Evolutionary conservation across 1,284 basidiomycete species (phyloP).

Genomic region (Exobasidium rhododendri): DNA sequence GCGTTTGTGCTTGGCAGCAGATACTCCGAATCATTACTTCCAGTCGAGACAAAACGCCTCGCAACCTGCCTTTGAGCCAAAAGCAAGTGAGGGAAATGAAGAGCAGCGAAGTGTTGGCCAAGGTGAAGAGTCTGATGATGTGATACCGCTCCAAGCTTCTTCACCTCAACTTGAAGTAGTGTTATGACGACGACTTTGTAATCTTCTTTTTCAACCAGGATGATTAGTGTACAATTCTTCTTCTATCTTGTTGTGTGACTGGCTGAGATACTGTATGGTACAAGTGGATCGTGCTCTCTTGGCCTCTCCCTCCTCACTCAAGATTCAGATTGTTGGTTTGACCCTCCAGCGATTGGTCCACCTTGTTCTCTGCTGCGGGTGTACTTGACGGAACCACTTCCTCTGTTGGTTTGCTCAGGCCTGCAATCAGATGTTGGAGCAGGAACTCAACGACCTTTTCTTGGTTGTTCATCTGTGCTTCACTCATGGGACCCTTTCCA

Average conservation of each 20-base stretch:
- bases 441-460: slow-evolving; percentile 48
- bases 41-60: background rate
- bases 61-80: background rate
- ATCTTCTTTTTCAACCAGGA: too few species aligned
- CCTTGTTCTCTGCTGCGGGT: background rate
- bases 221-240: too few species aligned
- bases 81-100: slow-evolving; percentile 2
- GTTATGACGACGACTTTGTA: too few species aligned
- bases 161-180: too few species aligned
- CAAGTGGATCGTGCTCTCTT: too few species aligned
- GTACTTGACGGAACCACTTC: background rate
- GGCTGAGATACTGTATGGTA: too few species aligned
- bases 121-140: background rate
- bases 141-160: too few species aligned
- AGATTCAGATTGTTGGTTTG: background rate
- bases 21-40: background rate
- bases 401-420: background rate
- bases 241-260: too few species aligned
- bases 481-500: slow-evolving; percentile 51
- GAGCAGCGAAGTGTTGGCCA: background rate
- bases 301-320: background rate
- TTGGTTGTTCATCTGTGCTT: slow-evolving; percentile 50
- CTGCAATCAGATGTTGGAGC: slow-evolving; percentile 31
- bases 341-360: background rate
- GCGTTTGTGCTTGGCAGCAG: background rate